phyloP scores from a whole-genome alignment of 768 basidiomycete species.

The Termitomyces bulborhizus region DNA sequence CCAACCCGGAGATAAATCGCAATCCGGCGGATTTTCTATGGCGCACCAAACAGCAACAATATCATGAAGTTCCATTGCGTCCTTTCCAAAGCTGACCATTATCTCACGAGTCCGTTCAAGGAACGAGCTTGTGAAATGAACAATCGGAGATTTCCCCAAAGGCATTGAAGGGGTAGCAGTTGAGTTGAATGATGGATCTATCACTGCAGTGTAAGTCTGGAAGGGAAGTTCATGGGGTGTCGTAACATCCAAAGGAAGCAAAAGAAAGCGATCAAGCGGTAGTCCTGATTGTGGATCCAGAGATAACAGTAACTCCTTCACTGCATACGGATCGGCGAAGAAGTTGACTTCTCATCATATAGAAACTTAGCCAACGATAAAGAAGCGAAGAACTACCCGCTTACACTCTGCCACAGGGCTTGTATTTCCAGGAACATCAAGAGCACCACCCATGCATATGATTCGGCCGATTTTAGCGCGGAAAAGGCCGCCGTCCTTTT shows the following conservation, averaged over 20 bases:
- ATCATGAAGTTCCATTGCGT: slow-evolving; percentile 88
- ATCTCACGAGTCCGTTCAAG: slow-evolving; percentile 67
- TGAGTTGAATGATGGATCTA: slow-evolving; percentile 59
- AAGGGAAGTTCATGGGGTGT: slow-evolving; percentile 77
- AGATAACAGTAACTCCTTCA: slow-evolving; percentile 56
- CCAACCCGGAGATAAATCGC: slow-evolving; percentile 48
- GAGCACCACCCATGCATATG: slow-evolving; percentile 88
- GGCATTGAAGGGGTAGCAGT: slow-evolving; percentile 40
- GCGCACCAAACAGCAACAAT: slow-evolving; percentile 88
- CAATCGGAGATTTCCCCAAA: slow-evolving; percentile 49
- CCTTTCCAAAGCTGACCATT: slow-evolving; percentile 76
- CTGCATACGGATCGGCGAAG: slow-evolving; percentile 85
- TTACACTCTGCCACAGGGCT: slow-evolving; percentile 79
- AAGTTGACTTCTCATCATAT: slow-evolving; percentile 55
- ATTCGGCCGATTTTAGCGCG: slow-evolving; percentile 62
- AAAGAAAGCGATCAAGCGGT: slow-evolving; percentile 60
- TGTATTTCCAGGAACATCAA: slow-evolving; percentile 89
- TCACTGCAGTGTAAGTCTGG: slow-evolving; percentile 42
- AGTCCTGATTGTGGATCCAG: slow-evolving; percentile 32
- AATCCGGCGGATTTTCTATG: slow-evolving; percentile 56
- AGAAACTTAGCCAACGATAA: slow-evolving; percentile 4
- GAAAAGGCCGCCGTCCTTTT: slow-evolving; percentile 46
- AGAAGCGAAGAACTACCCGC: slow-evolving; percentile 15
- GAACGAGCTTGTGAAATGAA: slow-evolving; percentile 77
- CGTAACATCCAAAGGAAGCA: slow-evolving; percentile 80